Conservation (phyloP, 2,329 filamentous ascomycete species). For the Xylariaceae sp. region DNA sequence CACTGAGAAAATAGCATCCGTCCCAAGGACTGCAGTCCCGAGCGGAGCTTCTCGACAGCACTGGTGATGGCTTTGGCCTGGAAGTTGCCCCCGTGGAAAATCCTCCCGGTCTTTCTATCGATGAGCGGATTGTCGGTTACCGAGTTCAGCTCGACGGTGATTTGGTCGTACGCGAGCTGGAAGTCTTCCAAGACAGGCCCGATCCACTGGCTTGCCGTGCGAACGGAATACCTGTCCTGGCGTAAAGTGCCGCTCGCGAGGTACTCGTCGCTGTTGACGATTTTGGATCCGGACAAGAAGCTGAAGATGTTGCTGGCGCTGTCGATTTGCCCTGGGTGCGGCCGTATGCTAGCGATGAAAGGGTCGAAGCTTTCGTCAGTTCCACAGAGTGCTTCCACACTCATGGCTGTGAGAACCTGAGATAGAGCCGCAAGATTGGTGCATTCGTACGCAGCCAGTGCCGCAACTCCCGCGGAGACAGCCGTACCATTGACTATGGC, state of each 20-base stretch:
- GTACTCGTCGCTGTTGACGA: slow-evolving; percentile 36
- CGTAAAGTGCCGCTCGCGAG: slow-evolving; percentile 37
- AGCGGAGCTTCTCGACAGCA: slow-evolving; percentile 58
- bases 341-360: slow-evolving; percentile 54
- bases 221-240: slow-evolving; percentile 62
- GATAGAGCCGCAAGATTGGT: slow-evolving; percentile 49
- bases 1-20: slow-evolving; percentile 60
- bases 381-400: slow-evolving; percentile 55
- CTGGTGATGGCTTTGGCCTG: slow-evolving; percentile 60
- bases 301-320: slow-evolving; percentile 50
- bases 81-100: slow-evolving; percentile 62
- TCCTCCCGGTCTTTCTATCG: slow-evolving; percentile 40
- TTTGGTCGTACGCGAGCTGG: slow-evolving; percentile 50
- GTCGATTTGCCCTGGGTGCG: slow-evolving; percentile 59
- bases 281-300: slow-evolving; percentile 47
- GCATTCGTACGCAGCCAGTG: slow-evolving; percentile 48
- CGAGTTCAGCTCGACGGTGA: slow-evolving; percentile 60
- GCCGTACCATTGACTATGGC: slow-evolving; percentile 46
- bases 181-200: slow-evolving; percentile 64
- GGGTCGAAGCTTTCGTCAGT: slow-evolving; percentile 54
- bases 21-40: slow-evolving; percentile 50
- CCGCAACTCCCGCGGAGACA: slow-evolving; percentile 40
- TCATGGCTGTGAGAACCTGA: slow-evolving; percentile 59
- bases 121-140: slow-evolving; percentile 65
- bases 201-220: slow-evolving; percentile 65